Evolutionary conservation across 495 filamentous ascomycete species (phyloP), one percentile per base, ranked within the genome.

Genomic region (Jackrogersella minutella): DNA sequence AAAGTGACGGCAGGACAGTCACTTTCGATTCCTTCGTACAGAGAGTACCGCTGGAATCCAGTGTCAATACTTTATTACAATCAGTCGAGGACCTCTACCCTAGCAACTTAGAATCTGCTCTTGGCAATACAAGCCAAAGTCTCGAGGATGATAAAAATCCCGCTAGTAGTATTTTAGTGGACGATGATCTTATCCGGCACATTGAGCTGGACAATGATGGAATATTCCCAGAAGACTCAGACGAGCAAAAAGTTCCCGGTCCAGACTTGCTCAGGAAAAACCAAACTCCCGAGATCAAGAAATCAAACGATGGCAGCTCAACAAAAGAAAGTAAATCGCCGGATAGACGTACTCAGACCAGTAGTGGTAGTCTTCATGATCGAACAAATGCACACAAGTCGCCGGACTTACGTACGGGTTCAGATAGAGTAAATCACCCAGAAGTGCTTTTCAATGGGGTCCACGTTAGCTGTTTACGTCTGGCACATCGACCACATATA

Each of bases 21-120:
- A 80, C 77, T 4, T 93, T 97, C 65, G 85, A 90, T 47, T 79
- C 76, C 5, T 92, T 93, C 71, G 76, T 91, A 8, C 71, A 78
- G 26, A 77, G 74, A 2, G 70, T 79, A 1, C 77, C 83, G 8
- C 76, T 85, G 24, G 89, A 85, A 54, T 77, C 79, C 17, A 74
- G 80, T 1, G 77, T 97, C n/a, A 88, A 88, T 69, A 96, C 94
- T 7, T 82, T 84, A 5, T 71, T 93, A 17, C 87, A 95, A 66
- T 93, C 94, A 36, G 88, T 97, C 2, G 89, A 91, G 68, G 95
- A 97, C 74, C 81, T 97, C 21, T 97, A 87, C 68, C 86, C 90
- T 0, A 82, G 86, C n/a, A 89, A 86, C 47, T 69, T 93, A 22
- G 71, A 79, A 1, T 79, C 81, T 19, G 79, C 80, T n/a, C 71